Percentiles rank a stretch among this genome's conserved stretches.
These are phyloP conservation scores for Oldenlandia corymbosa DNA, from an alignment of 257 asterid species.

Conservation along the genomic window DNA sequence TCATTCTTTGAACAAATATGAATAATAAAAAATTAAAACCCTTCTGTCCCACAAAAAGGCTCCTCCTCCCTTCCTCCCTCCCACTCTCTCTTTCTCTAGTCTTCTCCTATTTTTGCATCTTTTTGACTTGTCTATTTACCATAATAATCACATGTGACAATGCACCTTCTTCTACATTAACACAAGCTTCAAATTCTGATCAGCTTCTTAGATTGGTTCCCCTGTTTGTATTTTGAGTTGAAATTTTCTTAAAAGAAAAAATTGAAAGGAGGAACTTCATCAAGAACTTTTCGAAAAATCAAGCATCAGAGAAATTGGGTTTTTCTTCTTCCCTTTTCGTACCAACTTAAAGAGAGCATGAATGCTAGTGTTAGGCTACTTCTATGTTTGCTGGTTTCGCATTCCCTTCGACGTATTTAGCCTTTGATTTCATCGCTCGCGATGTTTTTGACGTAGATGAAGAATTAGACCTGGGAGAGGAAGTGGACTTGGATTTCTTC, in stretches of 20 bases:
- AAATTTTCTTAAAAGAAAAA: neutral
- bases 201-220: neutral
- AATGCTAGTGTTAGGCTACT: slow-evolving; percentile 61
- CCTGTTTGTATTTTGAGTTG: no score
- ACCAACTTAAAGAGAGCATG: slow-evolving; percentile 3
- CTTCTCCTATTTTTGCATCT: slow-evolving; percentile 15
- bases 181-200: slow-evolving; percentile 11
- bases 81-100: neutral
- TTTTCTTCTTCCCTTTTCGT: neutral
- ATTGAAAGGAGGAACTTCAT: slow-evolving; percentile 10
- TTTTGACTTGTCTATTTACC: slow-evolving; percentile 16
- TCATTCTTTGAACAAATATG: neutral
- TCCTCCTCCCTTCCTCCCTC: no score
- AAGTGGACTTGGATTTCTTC: slow-evolving; percentile 48
- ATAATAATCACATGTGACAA: neutral
- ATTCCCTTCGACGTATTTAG: slow-evolving; percentile 52
- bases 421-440: slow-evolving; percentile 39
- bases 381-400: slow-evolving; percentile 45
- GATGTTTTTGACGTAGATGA: slow-evolving; percentile 50
- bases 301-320: neutral
- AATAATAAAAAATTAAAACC: no score
- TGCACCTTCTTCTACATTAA: neutral
- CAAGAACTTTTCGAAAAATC: neutral
- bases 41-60: neutral
- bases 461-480: slow-evolving; percentile 46